Evolutionary conservation across 441 rosid species (phyloP).

Genomic region (Cnidoscolus chayamansa): DNA sequence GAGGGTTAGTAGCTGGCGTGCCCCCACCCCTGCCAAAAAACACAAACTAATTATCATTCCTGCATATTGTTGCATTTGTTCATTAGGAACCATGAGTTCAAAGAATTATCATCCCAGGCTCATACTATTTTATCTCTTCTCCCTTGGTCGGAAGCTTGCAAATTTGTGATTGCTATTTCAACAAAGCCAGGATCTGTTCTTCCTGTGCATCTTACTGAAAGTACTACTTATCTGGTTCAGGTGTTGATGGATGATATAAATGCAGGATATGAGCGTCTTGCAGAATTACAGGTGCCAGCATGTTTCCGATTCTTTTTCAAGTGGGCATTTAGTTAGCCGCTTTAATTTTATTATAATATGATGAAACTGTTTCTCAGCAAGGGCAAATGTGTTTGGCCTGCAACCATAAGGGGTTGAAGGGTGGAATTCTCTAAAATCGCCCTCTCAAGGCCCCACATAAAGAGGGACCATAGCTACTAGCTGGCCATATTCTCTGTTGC

Average conservation of each 20-base stretch:
- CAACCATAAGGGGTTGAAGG: not conserved
- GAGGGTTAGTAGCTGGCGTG: no score
- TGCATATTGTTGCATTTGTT: no score
- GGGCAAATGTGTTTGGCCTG: not conserved
- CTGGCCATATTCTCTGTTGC: not conserved
- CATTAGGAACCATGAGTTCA: not conserved
- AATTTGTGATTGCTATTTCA: no score
- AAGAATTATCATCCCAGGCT: not conserved
- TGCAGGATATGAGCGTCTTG: conserved; percentile 84
- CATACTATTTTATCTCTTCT: not conserved
- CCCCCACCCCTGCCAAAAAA: no score
- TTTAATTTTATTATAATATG: not conserved
- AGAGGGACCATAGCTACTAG: not conserved
- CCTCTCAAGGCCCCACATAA: not conserved
- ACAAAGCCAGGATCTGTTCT: not conserved
- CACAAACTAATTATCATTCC: no score
- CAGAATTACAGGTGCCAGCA: conserved; percentile 69
- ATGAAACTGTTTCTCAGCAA: not conserved
- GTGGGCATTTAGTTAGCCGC: not conserved
- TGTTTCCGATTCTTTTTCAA: conserved; percentile 10
- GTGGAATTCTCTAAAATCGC: no score
- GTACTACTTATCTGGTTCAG: conserved; percentile 36
- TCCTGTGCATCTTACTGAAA: not conserved
- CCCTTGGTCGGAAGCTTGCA: not conserved
- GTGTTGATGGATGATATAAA: conserved; percentile 87